Base-by-base conservation (phyloP, 1,284 basidiomycete genomes). In the Sporisorium sorghi region DNA sequence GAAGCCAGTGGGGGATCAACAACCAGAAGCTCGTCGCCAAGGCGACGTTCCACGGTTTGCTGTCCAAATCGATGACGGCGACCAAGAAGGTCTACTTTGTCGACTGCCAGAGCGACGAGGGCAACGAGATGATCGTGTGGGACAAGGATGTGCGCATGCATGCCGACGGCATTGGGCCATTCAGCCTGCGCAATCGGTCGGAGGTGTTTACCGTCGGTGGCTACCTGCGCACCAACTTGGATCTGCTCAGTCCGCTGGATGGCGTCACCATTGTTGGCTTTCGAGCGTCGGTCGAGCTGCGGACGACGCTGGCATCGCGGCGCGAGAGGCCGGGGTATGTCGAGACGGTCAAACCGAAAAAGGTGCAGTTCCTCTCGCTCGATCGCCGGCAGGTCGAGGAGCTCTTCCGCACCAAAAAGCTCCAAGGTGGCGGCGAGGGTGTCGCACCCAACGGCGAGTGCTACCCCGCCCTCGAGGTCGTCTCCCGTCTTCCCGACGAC, bases 131-230 rank as follows among this genome's bases (percentile, higher is more conserved):
- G 68, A 65, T 71, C 30, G 53, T 56, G 24, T 65, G 52, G 50
- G 68, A 71, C 32, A 54, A 56, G 28, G 47, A 60, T 19, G 54
- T 71, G 5, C 30, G 61, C 5, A 60, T 50, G n/a, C 51, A 71
- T 47, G 61, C 68, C 39, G 68, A 65, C 37, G 58, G 58, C 3
- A 54, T 71, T 11, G 68, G 68, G 0, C 69, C 69, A 0, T 66
- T 66, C 37, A 52, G 46, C 19, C 33, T 72, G 10, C 35, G 58
- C 26, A 58, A 54, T 23, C 43, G 63, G 15, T 66, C 63, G 4
- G 46, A 72, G 7, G 54, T 72, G 21, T 72, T 72, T 32, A 66
- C 59, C 8, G 59, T 72, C 6, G 69, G 69, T 15, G 69, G 69
- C 10, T 72, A 72, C 15, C 55, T 72, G 15, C 58, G 62, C 11